Conservation (phyloP, 176 grass and related monocot genomes). For the Aechmea fasciata region DNA sequence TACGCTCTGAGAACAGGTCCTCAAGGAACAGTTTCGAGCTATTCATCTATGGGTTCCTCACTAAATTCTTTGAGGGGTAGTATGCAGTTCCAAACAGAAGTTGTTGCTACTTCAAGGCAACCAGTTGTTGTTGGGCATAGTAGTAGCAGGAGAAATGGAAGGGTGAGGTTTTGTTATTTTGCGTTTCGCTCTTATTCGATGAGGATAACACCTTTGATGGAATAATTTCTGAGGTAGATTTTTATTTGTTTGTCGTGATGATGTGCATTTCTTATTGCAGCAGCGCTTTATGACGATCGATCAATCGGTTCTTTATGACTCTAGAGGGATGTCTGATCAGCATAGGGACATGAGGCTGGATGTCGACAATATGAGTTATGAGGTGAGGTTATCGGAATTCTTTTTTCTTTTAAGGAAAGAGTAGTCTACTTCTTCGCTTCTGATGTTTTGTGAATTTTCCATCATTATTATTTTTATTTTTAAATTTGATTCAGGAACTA, state of each 20-base stretch:
- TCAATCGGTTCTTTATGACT: conserved; percentile 2
- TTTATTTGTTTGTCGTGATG: conserved; percentile 1
- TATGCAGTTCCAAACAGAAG: not conserved
- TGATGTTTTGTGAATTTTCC: conserved; percentile 11
- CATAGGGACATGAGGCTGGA: conserved; percentile 79
- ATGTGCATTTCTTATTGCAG: conserved; percentile 33
- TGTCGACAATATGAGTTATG: conserved; percentile 87
- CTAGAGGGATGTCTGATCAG: conserved; percentile 29
- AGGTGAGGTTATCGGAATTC: conserved; percentile 31
- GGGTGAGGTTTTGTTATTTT: too few species aligned
- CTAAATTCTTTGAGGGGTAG: conserved; percentile 19
- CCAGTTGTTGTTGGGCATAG: conserved; percentile 23
- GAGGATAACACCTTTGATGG: too few species aligned
- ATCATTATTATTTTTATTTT: not conserved
- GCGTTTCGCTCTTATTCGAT: too few species aligned
- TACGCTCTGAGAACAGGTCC: conserved; percentile 36
- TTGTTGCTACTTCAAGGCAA: conserved; percentile 32
- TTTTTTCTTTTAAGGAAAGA: too few species aligned
- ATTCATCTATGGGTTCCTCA: conserved; percentile 20
- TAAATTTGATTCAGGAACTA: conserved; percentile 40
- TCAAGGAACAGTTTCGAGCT: conserved; percentile 17
- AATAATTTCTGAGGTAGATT: conserved; percentile 1
- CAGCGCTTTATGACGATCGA: conserved; percentile 28
- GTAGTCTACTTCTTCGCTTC: not conserved
- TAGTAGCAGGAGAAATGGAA: not conserved